Evolutionary conservation across 2,329 filamentous ascomycete species (phyloP), one percentile per base, ranked within the genome.

Genomic region (Davidsoniella eucalypti): DNA sequence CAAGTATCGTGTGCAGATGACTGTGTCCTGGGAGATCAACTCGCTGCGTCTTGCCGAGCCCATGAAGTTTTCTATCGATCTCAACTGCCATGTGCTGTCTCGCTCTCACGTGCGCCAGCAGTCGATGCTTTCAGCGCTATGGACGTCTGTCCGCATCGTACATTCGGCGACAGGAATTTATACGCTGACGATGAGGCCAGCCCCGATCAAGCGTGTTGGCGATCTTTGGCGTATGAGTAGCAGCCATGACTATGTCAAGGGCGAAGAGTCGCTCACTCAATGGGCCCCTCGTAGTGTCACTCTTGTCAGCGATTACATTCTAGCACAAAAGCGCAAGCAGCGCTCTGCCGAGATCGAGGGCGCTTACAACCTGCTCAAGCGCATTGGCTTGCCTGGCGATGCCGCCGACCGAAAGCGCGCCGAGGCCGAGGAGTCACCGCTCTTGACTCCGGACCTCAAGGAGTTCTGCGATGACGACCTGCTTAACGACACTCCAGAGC

Each of bases 141-240:
- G 85, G 76, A 87, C 87, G 58, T 81, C 82, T 18, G 79, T 85
- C 39, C 76, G 88, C 21, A 82, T 95, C 53, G 85, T 95, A 5
- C 87, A 87, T 60, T 92, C 88, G 6, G 85, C 83, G 0, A 85
- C 86, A 17, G 80, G 79, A 42, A 85, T 94, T 52, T 98, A 94
- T 65, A 87, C 85, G 1, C 69, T 96, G 46, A 80, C 80, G 5
- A 81, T 96, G 64, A 82, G 87, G 26, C 92, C 92, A 0, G 81
- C 86, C 6, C 87, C 87, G 2, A 87, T 94, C 47, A 95, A 95
- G 65, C 78, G 86, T 44, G 86, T 87, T 0, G 87, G 87, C 2
- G 92, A 98, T 61, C 71, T 98, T 10, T 98, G 92, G 92, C 79
- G 92, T 50, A 87, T 96, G 79, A 93, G 87, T 63, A 96, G 88